Evolutionary conservation across 1,139 yeast species (phyloP), one percentile per base, ranked within the genome.

Genomic region (Candida neerlandica): DNA sequence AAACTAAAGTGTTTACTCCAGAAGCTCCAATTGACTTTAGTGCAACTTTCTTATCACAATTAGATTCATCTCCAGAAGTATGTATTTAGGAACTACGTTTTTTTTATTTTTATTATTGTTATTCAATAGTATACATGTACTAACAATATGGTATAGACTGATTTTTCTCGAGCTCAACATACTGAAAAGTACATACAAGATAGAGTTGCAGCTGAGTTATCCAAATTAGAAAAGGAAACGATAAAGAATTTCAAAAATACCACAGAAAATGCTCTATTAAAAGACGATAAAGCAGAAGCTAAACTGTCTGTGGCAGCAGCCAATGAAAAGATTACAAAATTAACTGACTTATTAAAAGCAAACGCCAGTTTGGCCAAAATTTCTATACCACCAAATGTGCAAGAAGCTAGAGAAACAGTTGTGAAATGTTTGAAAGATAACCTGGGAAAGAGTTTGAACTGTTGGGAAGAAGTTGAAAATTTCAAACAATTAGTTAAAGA

Each of bases 401-500:
- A 62, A 62, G 47, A 61, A 3, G 80, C 88, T 1, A 85, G 94
- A 69, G 68, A 73, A 11, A 65, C 73, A 9, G 85, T 94, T 29
- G 74, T 82, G 37, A 65, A 75, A 49, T 92, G 99, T 67, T 77
- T 92, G 59, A 71, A 77, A 54, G 78, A 77, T 43, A 89, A 92
- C 72, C 73, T 80, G 58, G 89, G 85, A 34, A 84, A 79, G 64
- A 88, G 94, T 34, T 79, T 94, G 66, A 86, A 89, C 66, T 94
- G 99, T 68, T 87, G 92, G 85, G 91, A 88, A 47, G 90, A 88
- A 65, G 91, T 90, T 23, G 84, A 86, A 62, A 75, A 77, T 50
- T 90, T 91, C 68, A 89, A 85, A 64, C 76, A 75, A 50, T 67
- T 80, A 59, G 77, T 69, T 35, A 71, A 67, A 58, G 67, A 73